These are phyloP conservation scores for Collybia sordida DNA, from an alignment of 768 basidiomycete species.

Conservation along the genomic window DNA sequence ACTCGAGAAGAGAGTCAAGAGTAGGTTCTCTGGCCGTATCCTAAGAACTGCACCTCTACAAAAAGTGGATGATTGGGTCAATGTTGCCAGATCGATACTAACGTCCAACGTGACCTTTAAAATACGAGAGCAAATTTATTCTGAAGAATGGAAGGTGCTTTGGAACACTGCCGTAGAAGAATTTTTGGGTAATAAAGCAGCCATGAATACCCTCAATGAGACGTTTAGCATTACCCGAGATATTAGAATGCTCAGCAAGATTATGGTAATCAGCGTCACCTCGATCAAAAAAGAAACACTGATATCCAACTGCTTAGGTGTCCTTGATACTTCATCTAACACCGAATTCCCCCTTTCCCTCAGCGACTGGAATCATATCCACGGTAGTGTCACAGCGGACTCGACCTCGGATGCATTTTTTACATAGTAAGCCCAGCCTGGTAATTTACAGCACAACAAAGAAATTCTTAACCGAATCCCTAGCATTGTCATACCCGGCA, in stretches of 20 bases:
- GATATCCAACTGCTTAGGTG: conserved; percentile 30
- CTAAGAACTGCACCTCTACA: conserved; percentile 70
- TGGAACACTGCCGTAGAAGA: conserved; percentile 62
- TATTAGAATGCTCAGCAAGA: conserved; percentile 51
- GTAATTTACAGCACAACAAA: not conserved
- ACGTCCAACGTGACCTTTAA: conserved; percentile 22
- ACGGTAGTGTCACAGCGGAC: conserved; percentile 54
- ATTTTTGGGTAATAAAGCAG: conserved; percentile 51
- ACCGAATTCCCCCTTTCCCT: conserved; percentile 54
- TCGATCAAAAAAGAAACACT: too few relatives aligned
- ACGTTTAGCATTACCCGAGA: conserved; percentile 64
- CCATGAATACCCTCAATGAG: conserved; percentile 50
- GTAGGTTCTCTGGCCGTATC: conserved; percentile 92
- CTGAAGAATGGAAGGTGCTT: conserved; percentile 55
- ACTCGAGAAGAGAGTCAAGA: conserved; percentile 96
- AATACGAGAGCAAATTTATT: conserved; percentile 17
- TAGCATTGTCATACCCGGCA: conserved; percentile 76
- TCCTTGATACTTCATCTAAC: conserved; percentile 44
- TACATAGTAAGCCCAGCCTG: conserved; percentile 45
- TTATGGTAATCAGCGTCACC: conserved; percentile 51
- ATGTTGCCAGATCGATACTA: conserved; percentile 48
- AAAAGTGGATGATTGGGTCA: conserved; percentile 47
- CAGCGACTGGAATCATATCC: conserved; percentile 37
- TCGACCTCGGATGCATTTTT: conserved; percentile 49
- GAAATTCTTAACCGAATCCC: not conserved